A percentile compares a stretch with the other conserved stretches of the same genome.
Conservation (phyloP, 1,284 basidiomycete species). For the Macrocystidia cucumis region DNA sequence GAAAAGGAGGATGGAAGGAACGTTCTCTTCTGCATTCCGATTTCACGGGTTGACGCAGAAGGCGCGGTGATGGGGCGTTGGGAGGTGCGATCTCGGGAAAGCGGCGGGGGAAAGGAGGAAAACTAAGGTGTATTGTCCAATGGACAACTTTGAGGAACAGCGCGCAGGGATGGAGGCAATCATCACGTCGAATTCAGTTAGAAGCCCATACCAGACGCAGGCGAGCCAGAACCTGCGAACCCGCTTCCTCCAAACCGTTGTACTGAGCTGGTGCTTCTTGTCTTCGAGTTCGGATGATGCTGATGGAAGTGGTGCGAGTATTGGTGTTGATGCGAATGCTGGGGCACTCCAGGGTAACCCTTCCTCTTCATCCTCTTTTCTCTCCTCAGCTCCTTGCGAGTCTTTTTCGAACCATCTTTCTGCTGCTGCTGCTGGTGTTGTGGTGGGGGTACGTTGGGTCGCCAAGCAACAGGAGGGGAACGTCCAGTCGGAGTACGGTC, state of each 20-base stretch:
- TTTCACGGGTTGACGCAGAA: too few relatives aligned
- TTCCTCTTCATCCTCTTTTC: conserved; percentile 61
- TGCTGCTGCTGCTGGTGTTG: conserved; percentile 24
- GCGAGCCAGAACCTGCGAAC: conserved; percentile 23
- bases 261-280: conserved; percentile 45
- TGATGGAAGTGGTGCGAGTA: conserved; percentile 40
- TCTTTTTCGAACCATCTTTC: conserved; percentile 32
- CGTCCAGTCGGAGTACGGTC: conserved; percentile 43
- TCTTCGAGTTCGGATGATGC: conserved; percentile 67
- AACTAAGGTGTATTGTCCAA: too few relatives aligned
- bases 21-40: too few relatives aligned
- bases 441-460: conserved; percentile 16
- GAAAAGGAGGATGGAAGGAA: too few relatives aligned
- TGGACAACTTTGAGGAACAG: too few relatives aligned
- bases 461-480: conserved; percentile 16
- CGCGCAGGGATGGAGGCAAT: too few relatives aligned
- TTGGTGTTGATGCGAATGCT: conserved; percentile 28
- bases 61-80: too few relatives aligned
- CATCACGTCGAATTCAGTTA: conserved; percentile 13
- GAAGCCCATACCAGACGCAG: conserved; percentile 27
- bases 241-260: conserved; percentile 51
- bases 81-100: too few relatives aligned
- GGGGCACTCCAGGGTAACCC: conserved; percentile 32
- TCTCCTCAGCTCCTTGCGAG: conserved; percentile 46
- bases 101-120: too few relatives aligned